Evolutionary conservation across 352 stramenopile species (phyloP).

Genomic region (Phytophthora agathidicida): DNA sequence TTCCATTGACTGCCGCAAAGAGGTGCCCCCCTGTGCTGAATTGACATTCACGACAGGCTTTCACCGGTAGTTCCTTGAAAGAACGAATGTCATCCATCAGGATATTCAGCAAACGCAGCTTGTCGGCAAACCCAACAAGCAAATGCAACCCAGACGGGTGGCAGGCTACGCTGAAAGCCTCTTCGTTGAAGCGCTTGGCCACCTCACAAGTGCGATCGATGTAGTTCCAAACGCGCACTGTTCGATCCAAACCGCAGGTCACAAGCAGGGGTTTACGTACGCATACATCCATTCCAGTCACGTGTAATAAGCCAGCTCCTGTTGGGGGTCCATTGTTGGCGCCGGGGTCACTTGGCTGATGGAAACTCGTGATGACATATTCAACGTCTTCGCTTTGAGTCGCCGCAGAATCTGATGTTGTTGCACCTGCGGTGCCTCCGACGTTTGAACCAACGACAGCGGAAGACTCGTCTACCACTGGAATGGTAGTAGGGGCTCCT

Average conservation of each 20-base stretch:
- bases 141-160: conserved; percentile 92
- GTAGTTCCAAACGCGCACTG: conserved; percentile 95
- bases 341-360: conserved; percentile 60
- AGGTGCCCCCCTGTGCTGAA: conserved; percentile 90
- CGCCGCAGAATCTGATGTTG: conserved; percentile 7
- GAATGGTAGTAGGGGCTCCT: conserved; percentile 4
- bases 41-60: conserved; percentile 82
- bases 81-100: conserved; percentile 92
- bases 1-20: conserved; percentile 94
- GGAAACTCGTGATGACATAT: conserved; percentile 72
- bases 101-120: conserved; percentile 91
- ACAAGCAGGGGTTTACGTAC: conserved; percentile 92
- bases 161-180: conserved; percentile 89
- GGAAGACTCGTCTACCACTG: conserved; percentile 27
- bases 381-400: conserved; percentile 72
- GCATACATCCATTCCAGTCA: conserved; percentile 93
- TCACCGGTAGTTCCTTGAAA: conserved; percentile 88
- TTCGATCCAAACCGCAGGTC: conserved; percentile 89
- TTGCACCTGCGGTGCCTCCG: background rate
- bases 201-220: conserved; percentile 89
- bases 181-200: conserved; percentile 88
- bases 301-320: conserved; percentile 48
- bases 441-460: conserved; percentile 2
- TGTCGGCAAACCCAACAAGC: conserved; percentile 91
- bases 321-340: conserved; percentile 20